Percentiles rank a stretch among this genome's conserved stretches.
These are phyloP conservation scores for Trametes elegans DNA, from an alignment of 768 basidiomycete species.

Conservation along the genomic window DNA sequence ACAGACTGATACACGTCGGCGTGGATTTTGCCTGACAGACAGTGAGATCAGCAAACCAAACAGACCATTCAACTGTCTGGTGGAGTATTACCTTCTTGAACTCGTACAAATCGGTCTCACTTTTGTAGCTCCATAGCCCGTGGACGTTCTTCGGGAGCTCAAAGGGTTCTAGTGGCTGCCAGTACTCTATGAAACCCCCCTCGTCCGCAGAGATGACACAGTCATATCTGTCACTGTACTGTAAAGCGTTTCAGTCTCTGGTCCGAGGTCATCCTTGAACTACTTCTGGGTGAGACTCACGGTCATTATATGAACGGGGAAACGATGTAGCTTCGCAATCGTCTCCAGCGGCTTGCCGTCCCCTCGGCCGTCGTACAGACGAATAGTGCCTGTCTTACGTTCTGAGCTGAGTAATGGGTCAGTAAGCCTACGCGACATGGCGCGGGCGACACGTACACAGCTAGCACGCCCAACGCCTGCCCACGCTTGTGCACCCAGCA, in stretches of 20 bases:
- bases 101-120: constrained; percentile 90
- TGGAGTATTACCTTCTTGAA: constrained; percentile 99
- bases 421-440: constrained; percentile 12
- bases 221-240: constrained; percentile 92
- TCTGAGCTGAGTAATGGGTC: constrained; percentile 63
- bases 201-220: constrained; percentile 94
- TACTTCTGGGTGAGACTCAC: constrained; percentile 32
- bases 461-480: constrained; percentile 83
- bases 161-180: constrained; percentile 90
- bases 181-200: constrained; percentile 93
- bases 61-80: too few relatives aligned
- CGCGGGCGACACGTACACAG: constrained; percentile 56
- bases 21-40: constrained; percentile 75
- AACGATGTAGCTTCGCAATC: constrained; percentile 75
- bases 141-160: constrained; percentile 73
- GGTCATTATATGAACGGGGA: constrained; percentile 88
- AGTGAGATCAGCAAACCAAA: background rate
- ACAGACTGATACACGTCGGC: constrained; percentile 89
- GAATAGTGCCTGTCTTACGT: constrained; percentile 65
- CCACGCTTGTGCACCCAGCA: constrained; percentile 95
- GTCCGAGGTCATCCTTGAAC: too few relatives aligned
- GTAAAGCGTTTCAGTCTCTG: background rate
- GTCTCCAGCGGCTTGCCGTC: constrained; percentile 74
- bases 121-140: constrained; percentile 89
- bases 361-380: constrained; percentile 92